phyloP scores from a whole-genome alignment of 495 filamentous ascomycete genomes.

The Lentithecium fluviatile region DNA sequence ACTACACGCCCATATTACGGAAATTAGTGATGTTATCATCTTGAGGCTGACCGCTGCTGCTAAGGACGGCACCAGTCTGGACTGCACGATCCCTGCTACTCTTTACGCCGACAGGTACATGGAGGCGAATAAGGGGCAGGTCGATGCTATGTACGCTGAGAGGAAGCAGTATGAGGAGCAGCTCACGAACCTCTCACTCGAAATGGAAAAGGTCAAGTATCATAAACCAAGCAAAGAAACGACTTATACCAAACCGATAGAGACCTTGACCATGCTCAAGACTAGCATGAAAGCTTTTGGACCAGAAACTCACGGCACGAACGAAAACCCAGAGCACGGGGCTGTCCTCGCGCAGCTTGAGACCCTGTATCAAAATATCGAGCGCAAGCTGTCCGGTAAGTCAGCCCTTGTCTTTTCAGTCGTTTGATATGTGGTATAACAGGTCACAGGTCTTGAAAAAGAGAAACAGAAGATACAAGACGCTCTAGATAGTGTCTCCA shows the following conservation, averaged over 20 bases:
- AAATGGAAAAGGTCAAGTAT: slow-evolving; percentile 39
- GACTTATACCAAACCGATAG: slow-evolving; percentile 9
- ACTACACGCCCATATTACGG: slow-evolving; percentile 50
- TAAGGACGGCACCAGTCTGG: slow-evolving; percentile 49
- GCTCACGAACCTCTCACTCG: slow-evolving; percentile 28
- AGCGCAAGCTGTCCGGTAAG: slow-evolving; percentile 46
- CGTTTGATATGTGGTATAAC: slow-evolving; percentile 4
- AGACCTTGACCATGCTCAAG: slow-evolving; percentile 22
- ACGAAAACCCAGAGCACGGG: slow-evolving; percentile 21
- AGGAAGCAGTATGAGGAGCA: slow-evolving; percentile 46
- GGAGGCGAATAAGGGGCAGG: slow-evolving; percentile 47
- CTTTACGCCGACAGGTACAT: slow-evolving; percentile 82
- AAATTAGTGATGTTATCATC: slow-evolving; percentile 66
- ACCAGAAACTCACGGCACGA: slow-evolving; percentile 2
- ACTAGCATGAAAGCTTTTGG: slow-evolving; percentile 31
- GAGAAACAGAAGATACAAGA: slow-evolving; percentile 52
- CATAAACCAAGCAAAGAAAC: background rate
- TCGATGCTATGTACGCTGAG: slow-evolving; percentile 23
- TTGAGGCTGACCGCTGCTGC: slow-evolving; percentile 56
- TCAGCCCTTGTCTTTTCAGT: background rate
- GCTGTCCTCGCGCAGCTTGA: slow-evolving; percentile 28
- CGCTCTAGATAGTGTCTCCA: slow-evolving; percentile 50
- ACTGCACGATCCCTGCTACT: slow-evolving; percentile 65
- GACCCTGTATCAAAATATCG: slow-evolving; percentile 29
- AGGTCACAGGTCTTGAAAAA: slow-evolving; percentile 50